These are phyloP conservation scores for Cucurbita moschata DNA, from an alignment of 306 rosid species.

Conservation along the genomic window DNA sequence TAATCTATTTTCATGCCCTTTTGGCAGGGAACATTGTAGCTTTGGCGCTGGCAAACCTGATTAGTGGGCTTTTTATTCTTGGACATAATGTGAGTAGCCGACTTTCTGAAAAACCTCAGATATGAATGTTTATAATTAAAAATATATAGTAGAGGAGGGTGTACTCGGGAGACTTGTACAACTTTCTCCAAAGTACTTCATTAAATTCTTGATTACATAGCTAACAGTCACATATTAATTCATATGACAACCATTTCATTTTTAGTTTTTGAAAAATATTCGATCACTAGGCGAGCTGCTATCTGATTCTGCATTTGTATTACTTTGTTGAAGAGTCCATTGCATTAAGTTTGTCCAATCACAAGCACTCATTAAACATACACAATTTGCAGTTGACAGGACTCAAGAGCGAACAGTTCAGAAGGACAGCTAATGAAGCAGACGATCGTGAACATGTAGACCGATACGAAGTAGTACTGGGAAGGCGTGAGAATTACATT, in stretches of 20 bases:
- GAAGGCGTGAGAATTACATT: slow-evolving; percentile 32
- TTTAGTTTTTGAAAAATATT: no score
- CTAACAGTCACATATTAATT: no score
- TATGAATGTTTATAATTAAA: not conserved
- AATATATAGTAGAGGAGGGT: no score
- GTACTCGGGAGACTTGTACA: not conserved
- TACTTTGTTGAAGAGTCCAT: not conserved
- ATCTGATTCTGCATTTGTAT: not conserved
- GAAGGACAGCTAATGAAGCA: slow-evolving; percentile 8
- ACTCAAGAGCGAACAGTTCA: slow-evolving; percentile 27
- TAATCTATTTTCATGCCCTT: not conserved
- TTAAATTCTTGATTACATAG: no score
- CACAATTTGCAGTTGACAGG: slow-evolving; percentile 36
- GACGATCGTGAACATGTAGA: slow-evolving; percentile 9
- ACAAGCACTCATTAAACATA: not conserved
- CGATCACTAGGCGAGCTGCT: no score
- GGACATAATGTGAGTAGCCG: slow-evolving; percentile 48
- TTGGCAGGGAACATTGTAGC: slow-evolving; percentile 55
- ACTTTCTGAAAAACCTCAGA: not conserved
- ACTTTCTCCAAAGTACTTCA: not conserved
- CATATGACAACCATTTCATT: no score
- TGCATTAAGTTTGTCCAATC: not conserved
- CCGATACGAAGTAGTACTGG: slow-evolving; percentile 29
- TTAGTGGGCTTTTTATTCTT: slow-evolving; percentile 61
- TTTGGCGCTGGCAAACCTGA: slow-evolving; percentile 62